Evolutionary conservation across 805 yeast species (phyloP).

Genomic region (Zygosaccharomyces bisporus): DNA sequence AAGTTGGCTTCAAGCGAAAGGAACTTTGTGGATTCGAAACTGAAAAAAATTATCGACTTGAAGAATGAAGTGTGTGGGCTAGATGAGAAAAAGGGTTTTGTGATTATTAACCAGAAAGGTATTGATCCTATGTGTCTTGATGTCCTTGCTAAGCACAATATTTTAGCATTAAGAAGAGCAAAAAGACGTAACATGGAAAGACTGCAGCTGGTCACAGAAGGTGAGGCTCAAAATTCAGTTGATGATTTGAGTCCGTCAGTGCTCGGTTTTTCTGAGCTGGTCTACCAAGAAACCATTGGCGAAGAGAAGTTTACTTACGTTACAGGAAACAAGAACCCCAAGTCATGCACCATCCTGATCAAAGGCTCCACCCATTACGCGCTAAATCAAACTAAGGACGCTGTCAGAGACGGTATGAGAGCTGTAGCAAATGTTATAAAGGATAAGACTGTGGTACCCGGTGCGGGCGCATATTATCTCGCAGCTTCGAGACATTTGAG

Average conservation of each 20-base stretch:
- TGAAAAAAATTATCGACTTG: conserved; percentile 84
- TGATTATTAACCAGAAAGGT: conserved; percentile 95
- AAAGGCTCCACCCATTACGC: conserved; percentile 91
- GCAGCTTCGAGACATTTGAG: conserved; percentile 70
- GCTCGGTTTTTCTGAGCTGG: conserved; percentile 85
- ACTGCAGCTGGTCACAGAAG: conserved; percentile 92
- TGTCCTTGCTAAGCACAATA: conserved; percentile 86
- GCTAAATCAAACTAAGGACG: conserved; percentile 90
- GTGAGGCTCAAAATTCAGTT: conserved; percentile 95
- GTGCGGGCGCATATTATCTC: conserved; percentile 94
- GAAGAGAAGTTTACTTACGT: conserved; percentile 97
- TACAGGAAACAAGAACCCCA: conserved; percentile 85
- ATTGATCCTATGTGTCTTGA: conserved; percentile 98
- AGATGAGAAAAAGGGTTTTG: conserved; percentile 73
- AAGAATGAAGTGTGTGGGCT: conserved; percentile 87
- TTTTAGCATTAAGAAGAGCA: conserved; percentile 93
- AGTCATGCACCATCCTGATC: conserved; percentile 85
- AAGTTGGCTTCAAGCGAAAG: conserved; percentile 91
- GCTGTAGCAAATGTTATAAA: conserved; percentile 88
- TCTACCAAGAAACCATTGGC: conserved; percentile 89
- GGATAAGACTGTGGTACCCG: conserved; percentile 85
- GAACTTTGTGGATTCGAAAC: conserved; percentile 88
- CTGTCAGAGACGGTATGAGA: conserved; percentile 94
- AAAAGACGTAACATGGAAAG: conserved; percentile 99
- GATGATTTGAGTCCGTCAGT: conserved; percentile 80